Conservation (phyloP, 441 rosid species). For the Corymbia citriodora region DNA sequence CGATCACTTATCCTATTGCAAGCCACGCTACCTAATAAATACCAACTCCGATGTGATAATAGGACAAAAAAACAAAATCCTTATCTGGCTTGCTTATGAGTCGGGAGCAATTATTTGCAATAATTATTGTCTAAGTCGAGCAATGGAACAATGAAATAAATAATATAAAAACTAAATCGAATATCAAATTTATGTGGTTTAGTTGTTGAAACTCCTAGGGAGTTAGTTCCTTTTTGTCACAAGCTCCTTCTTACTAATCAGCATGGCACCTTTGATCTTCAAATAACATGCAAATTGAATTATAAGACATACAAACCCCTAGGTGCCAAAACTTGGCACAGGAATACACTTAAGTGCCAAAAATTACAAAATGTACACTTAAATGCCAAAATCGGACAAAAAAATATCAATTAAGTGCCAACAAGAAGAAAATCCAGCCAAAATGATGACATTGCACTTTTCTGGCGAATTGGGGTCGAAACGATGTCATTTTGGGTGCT, state of each 20-base stretch:
- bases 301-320: background rate
- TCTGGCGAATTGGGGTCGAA: no score
- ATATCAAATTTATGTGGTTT: background rate
- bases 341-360: no score
- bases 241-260: background rate
- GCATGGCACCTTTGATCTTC: background rate
- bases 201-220: background rate
- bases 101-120: background rate
- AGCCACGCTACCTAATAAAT: background rate
- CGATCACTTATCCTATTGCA: background rate
- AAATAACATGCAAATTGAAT: background rate
- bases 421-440: no score
- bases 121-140: background rate
- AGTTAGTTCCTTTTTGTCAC: background rate
- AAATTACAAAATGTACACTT: no score
- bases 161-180: background rate
- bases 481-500: no score
- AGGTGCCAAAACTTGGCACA: no score
- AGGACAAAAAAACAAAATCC: background rate
- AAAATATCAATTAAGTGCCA: no score
- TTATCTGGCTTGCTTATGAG: background rate
- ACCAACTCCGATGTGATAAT: background rate
- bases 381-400: no score
- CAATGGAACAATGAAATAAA: background rate
- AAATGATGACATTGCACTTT: no score